Evolutionary conservation across 108 stramenopile genomes (phyloP).

Genomic region (Cyclotella sp.): DNA sequence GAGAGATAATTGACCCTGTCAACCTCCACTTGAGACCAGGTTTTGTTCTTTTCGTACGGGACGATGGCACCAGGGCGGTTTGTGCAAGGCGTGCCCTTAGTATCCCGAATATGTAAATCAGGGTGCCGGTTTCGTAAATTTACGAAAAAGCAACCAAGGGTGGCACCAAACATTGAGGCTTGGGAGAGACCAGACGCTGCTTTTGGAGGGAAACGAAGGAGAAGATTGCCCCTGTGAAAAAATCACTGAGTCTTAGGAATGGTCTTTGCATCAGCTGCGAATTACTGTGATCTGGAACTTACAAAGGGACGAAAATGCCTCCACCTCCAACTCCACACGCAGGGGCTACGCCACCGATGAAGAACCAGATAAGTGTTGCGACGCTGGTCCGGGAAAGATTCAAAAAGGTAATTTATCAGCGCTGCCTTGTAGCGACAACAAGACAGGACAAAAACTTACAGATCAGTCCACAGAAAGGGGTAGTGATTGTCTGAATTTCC

Average conservation of each 20-base stretch:
- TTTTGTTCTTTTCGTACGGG: constrained; percentile 37
- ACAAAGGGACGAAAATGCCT: constrained; percentile 73
- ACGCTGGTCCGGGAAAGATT: constrained; percentile 21
- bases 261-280: no score
- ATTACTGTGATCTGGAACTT: no score
- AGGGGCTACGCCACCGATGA: constrained; percentile 59
- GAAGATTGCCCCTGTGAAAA: constrained; percentile 52
- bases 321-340: constrained; percentile 81
- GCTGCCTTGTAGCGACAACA: neutral
- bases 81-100: constrained; percentile 23
- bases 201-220: constrained; percentile 70
- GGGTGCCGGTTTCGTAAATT: constrained; percentile 66
- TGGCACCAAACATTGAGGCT: constrained; percentile 73
- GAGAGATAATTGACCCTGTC: constrained; percentile 27
- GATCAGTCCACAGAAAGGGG: no score
- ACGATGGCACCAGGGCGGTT: constrained; percentile 25
- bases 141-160: constrained; percentile 63
- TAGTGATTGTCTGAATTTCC: no score
- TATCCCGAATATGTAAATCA: constrained; percentile 31
- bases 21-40: constrained; percentile 20
- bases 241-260: no score
- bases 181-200: constrained; percentile 64
- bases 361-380: constrained; percentile 70
- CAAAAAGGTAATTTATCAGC: neutral
- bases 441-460: no score